Evolutionary conservation across 805 yeast genomes (phyloP).

Genomic region (Suhomyces sp.): DNA sequence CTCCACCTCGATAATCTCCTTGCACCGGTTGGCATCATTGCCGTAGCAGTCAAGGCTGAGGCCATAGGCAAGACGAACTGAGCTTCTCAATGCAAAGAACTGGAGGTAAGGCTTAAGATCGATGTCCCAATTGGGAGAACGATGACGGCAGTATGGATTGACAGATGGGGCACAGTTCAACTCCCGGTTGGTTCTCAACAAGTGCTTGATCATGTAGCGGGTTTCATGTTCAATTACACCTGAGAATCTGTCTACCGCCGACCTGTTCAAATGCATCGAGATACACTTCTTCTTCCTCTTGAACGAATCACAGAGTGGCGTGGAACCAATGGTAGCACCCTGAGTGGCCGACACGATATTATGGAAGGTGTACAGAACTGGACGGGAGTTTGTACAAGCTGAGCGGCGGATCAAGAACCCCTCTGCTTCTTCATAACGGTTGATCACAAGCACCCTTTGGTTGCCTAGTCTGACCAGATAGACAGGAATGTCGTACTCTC

Average conservation of each 20-base stretch:
- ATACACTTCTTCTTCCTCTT: slow-evolving; percentile 48
- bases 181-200: slow-evolving; percentile 11
- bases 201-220: slow-evolving; percentile 18
- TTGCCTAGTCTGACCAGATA: slow-evolving; percentile 66
- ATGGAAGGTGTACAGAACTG: slow-evolving; percentile 67
- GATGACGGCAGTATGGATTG: slow-evolving; percentile 12
- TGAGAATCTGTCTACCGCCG: slow-evolving; percentile 30
- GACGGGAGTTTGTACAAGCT: slow-evolving; percentile 63
- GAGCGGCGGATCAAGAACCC: slow-evolving; percentile 51
- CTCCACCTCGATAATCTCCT: slow-evolving; percentile 56
- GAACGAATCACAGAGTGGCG: slow-evolving; percentile 54
- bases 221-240: slow-evolving; percentile 41
- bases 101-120: slow-evolving; percentile 45
- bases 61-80: slow-evolving; percentile 55
- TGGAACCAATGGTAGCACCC: slow-evolving; percentile 64
- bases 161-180: slow-evolving; percentile 21
- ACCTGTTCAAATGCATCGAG: slow-evolving; percentile 43
- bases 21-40: slow-evolving; percentile 38
- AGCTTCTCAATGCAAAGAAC: slow-evolving; percentile 50
- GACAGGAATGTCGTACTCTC: slow-evolving; percentile 40
- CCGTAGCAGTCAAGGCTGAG: slow-evolving; percentile 43
- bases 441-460: slow-evolving; percentile 60
- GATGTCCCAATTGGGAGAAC: slow-evolving; percentile 26
- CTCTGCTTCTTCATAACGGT: slow-evolving; percentile 54
- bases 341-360: slow-evolving; percentile 52